These are phyloP conservation scores for Beta vulgaris DNA, from an alignment of 148 eudicot species.

Conservation along the genomic window DNA sequence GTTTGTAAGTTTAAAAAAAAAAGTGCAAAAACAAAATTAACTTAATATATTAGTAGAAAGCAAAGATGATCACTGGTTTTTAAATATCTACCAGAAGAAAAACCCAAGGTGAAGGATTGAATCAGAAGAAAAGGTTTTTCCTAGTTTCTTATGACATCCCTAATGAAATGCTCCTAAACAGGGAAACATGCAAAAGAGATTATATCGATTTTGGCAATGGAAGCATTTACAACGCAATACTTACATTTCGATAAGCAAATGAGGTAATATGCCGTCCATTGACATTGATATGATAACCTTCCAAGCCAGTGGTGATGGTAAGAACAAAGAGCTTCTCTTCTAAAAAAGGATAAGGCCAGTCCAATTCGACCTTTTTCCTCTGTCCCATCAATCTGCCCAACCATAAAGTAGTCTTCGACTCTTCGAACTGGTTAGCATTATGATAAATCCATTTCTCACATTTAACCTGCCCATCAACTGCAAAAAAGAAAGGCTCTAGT, in stretches of 20 bases:
- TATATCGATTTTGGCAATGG: not conserved
- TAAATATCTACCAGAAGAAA: too few relatives aligned
- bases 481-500: slow-evolving; percentile 12
- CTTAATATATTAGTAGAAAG: not conserved
- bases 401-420: slow-evolving; percentile 61
- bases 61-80: too few relatives aligned
- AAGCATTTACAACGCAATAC: slow-evolving; percentile 22
- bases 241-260: slow-evolving; percentile 76
- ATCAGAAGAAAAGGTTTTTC: not conserved
- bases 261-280: slow-evolving; percentile 80
- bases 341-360: slow-evolving; percentile 70
- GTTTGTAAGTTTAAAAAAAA: too few relatives aligned
- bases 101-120: too few relatives aligned
- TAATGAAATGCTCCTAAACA: not conserved
- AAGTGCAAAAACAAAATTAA: not conserved
- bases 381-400: slow-evolving; percentile 57
- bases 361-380: slow-evolving; percentile 48
- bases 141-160: not conserved
- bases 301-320: slow-evolving; percentile 66
- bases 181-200: not conserved
- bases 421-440: slow-evolving; percentile 43
- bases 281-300: slow-evolving; percentile 76
- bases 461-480: slow-evolving; percentile 77
- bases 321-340: slow-evolving; percentile 79
- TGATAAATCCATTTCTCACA: slow-evolving; percentile 78